Evolutionary conservation across 225 moss, liverwort and hornwort species (phyloP), one percentile per base, ranked within the genome.

Genomic region (Pleurozium schreberi): DNA sequence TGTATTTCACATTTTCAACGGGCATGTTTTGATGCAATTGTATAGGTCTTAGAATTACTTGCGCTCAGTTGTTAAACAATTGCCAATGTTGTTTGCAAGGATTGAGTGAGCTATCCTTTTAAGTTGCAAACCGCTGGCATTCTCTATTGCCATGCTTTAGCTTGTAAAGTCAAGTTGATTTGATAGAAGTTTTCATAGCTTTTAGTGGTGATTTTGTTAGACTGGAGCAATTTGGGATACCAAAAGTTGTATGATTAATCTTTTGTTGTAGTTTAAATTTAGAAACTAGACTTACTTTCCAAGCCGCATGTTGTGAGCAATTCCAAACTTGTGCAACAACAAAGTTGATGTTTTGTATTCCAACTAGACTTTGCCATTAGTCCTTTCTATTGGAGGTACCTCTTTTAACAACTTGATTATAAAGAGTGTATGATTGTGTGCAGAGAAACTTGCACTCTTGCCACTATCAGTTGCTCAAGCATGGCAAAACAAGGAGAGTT

Each of bases 281-380:
- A 43, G 4, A 52, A 36, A 36, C 14, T 52, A 76, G 13, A n/a
- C n/a, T n/a, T n/a, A 21, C 20, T 76, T 20, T 76, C 36, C 5
- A 52, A 5, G 3, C 9, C 4, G 14, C 6, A 22, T 3, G 1
- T 22, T 0, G 4, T 76, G 1, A 49, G 22, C 22, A 14, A 34
- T 34, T 3, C 9, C 9, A 49, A 34, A 21, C 6, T 14, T 76
- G 9, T 77, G 36, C 23, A 50, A 77, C 36, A 53, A 14, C 1
- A 9, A 76, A 50, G 34, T 50, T 34, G 0, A 23, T 36, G 9
- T n/a, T n/a, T 23, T 36, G 36, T n/a, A 17, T 50, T 49, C 9
- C 25, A 64, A 22, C 7, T 49, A n/a, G n/a, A n/a, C 3, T 31
- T 2, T 36, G 27, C 11, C 49, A 1, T 25, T 9, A 36, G 7